These are phyloP conservation scores for Ascocoryne sarcoides DNA, from an alignment of 2,329 filamentous ascomycete genomes.

Conservation along the genomic window DNA sequence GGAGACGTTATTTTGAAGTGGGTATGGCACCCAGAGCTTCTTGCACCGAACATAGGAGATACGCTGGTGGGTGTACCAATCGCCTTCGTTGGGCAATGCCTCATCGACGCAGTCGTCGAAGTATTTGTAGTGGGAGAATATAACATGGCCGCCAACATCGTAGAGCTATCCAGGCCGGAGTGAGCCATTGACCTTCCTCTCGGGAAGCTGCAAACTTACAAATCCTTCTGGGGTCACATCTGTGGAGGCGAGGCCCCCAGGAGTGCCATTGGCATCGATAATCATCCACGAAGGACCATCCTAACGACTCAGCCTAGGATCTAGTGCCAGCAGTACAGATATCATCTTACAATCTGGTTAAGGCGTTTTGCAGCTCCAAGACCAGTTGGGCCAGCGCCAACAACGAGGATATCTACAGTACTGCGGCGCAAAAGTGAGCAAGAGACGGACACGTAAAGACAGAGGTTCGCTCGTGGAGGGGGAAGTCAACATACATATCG, in stretches of 20 bases:
- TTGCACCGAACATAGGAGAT: slow-evolving; percentile 99
- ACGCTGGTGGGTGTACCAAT: slow-evolving; percentile 97
- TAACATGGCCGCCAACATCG: slow-evolving; percentile 61
- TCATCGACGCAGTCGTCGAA: slow-evolving; percentile 99
- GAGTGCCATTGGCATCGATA: slow-evolving; percentile 82
- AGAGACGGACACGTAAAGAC: background rate
- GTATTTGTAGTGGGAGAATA: slow-evolving; percentile 81
- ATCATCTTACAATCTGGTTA: slow-evolving; percentile 68
- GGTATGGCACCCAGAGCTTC: slow-evolving; percentile 93
- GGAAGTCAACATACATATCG: slow-evolving; percentile 16
- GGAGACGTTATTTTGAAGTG: slow-evolving; percentile 99
- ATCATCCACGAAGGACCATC: slow-evolving; percentile 93
- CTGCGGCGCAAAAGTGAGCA: slow-evolving; percentile 30
- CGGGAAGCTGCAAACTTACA: slow-evolving; percentile 51
- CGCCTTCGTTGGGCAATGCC: slow-evolving; percentile 83
- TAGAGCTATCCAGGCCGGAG: slow-evolving; percentile 59
- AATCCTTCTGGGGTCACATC: slow-evolving; percentile 95
- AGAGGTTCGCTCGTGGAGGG: background rate
- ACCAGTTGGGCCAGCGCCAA: slow-evolving; percentile 95
- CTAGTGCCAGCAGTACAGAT: slow-evolving; percentile 11
- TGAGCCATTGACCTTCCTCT: slow-evolving; percentile 12
- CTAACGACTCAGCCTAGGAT: slow-evolving; percentile 37
- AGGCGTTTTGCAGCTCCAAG: slow-evolving; percentile 96
- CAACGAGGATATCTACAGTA: slow-evolving; percentile 93
- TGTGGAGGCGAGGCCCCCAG: slow-evolving; percentile 91